Evolutionary conservation across 2,329 filamentous ascomycete species (phyloP), one percentile per base, ranked within the genome.

Genomic region (Helotiales sp.): DNA sequence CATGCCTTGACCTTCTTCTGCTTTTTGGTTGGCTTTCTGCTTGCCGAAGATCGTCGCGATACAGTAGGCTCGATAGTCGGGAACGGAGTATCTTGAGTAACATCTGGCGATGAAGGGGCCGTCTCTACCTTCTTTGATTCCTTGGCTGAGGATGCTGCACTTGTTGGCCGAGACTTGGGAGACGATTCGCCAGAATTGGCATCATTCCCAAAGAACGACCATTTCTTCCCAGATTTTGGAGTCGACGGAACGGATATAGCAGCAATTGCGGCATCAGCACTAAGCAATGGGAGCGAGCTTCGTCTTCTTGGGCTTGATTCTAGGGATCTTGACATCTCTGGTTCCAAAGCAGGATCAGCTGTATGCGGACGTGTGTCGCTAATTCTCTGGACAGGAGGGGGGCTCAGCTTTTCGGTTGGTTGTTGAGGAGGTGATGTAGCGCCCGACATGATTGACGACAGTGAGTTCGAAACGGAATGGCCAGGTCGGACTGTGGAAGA

Each of bases 381-480:
- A n/a, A 71, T 71, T 33, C 75, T 76, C 15, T 75, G 67, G 48
- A 70, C 77, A 4, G 77, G 57, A 58, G 63, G 71, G 54, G 61
- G 69, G 63, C 72, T 61, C 71, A 74, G 73, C 73, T 74, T 74
- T 55, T 76, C 81, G 65, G 57, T 64, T 38, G 74, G 72, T 6
- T 74, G 63, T 6, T 73, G 63, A 40, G 68, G 65, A 27, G 64
- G 74, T 10, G 72, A 70, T 30, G 79, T 80, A 12, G 80, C 81
- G 53, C 87, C 81, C 51, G 89, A 90, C 4, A 90, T 78, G 40
- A 93, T 79, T 0, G 90, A 96, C 4, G 89, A 92, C 47, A 95
- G 85, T 72, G 90, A 96, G 57, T 88, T 89, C 25, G 89, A 89
- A 31, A 90, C 80, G 1, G 87, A 90, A 71, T 93, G 90, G 5